These are phyloP conservation scores for Russula compacta DNA, from an alignment of 768 basidiomycete species.

Conservation along the genomic window DNA sequence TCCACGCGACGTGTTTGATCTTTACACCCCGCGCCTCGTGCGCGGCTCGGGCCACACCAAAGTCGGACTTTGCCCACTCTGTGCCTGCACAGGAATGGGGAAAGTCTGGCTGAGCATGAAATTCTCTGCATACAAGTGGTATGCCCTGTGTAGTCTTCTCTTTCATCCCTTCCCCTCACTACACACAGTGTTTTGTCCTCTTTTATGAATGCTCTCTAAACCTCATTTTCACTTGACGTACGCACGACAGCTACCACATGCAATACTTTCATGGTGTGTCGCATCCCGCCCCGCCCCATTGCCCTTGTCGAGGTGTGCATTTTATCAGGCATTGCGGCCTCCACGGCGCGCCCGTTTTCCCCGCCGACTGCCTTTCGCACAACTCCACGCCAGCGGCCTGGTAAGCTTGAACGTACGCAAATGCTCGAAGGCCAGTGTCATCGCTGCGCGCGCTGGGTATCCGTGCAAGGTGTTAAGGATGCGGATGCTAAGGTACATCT, in stretches of 20 bases:
- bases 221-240: background rate
- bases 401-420: constrained; percentile 48
- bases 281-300: background rate
- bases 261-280: constrained; percentile 65
- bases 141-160: constrained; percentile 20
- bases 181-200: constrained; percentile 5
- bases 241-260: constrained; percentile 59
- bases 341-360: constrained; percentile 63
- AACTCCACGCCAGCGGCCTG: constrained; percentile 35
- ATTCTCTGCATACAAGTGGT: constrained; percentile 79
- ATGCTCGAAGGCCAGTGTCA: constrained; percentile 73
- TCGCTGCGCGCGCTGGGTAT: constrained; percentile 64
- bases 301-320: background rate
- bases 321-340: constrained; percentile 55
- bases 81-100: constrained; percentile 58
- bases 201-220: background rate
- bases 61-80: constrained; percentile 72
- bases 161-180: background rate
- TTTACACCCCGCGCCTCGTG: constrained; percentile 75
- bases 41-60: constrained; percentile 60
- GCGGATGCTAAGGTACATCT: constrained; percentile 55
- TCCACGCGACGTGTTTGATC: constrained; percentile 50
- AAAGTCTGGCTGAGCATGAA: constrained; percentile 72
- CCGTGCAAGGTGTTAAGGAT: constrained; percentile 64
- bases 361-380: constrained; percentile 60